Evolutionary conservation across 208 protist species (phyloP), one percentile per base, ranked within the genome.

Genomic region (Herpetomonas tarakana): DNA sequence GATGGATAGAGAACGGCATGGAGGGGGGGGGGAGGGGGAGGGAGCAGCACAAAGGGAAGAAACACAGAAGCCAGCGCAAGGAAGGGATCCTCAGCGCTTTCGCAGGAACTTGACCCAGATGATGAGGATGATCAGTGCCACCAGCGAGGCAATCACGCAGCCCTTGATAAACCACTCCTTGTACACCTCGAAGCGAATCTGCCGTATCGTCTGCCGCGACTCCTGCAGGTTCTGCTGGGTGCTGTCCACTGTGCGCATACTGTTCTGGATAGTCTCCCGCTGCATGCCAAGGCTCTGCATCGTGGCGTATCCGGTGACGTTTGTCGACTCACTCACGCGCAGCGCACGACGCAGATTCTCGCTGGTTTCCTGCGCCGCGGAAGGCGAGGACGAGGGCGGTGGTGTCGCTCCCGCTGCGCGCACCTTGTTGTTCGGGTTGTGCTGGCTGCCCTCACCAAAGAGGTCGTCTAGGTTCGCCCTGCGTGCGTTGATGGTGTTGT

Each of bases 161-260:
- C 68, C 81, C 57, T 92, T 92, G 29, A 82, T 63, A 3, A 81
- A 65, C 78, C 81, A 92, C 65, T 92, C 85, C 68, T 83, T 85
- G 55, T 86, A 92, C 35, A 92, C 78, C 9, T 70, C 46, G 67
- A 82, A 74, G 45, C 85, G 85, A 58, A 92, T 86, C 45, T 78
- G 67, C 18, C 65, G 81, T 68, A 92, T 88, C 0, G 77, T 68
- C 56, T 75, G 65, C 3, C 74, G 74, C 0, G 79, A 81, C 26
- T 79, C 82, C 21, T 61, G 45, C 31, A 89, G 69, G 46, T 86
- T 68, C 38, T 67, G 64, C 3, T 74, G 79, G 2, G 82, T 87
- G 16, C 47, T 65, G 6, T 80, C 78, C 9, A 85, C 78, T 0
- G 67, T 78, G 11, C 69, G 18, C 3, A 92, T 60, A 50, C 76